Evolutionary conservation across 2,329 filamentous ascomycete genomes (phyloP).

Genomic region (Aquanectria penicillioides): DNA sequence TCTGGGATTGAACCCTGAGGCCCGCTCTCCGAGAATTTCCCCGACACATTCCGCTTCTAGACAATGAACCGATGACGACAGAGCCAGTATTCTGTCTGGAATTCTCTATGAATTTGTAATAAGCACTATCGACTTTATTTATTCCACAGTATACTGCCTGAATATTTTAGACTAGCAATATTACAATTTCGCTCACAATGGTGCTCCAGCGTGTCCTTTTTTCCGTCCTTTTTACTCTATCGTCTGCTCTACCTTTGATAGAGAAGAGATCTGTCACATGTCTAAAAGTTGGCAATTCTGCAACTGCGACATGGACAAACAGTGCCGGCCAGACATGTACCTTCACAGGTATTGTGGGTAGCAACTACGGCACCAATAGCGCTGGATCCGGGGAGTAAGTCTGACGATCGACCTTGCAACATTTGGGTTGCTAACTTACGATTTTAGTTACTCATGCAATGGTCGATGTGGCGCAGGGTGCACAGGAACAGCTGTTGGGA

Average conservation of each 20-base stretch:
- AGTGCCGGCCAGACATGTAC: constrained; percentile 53
- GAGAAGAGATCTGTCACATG: constrained; percentile 34
- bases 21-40: constrained; percentile 37
- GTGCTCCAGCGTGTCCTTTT: constrained; percentile 17
- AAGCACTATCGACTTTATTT: background rate
- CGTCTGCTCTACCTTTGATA: constrained; percentile 23
- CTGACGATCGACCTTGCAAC: too few species aligned
- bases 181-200: constrained; percentile 8
- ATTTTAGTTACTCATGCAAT: constrained; percentile 57
- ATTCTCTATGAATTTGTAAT: background rate
- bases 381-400: constrained; percentile 55
- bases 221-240: constrained; percentile 17
- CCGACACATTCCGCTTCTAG: constrained; percentile 31
- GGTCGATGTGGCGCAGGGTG: constrained; percentile 60
- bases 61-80: constrained; percentile 34
- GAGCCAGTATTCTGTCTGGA: background rate
- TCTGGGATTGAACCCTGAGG: too few species aligned
- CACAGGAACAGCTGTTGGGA: constrained; percentile 53
- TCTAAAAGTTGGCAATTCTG: constrained; percentile 42
- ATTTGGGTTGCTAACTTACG: background rate
- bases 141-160: background rate
- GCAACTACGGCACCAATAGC: constrained; percentile 57
- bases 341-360: constrained; percentile 56
- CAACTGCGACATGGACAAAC: constrained; percentile 59
- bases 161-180: background rate